Base-by-base conservation (phyloP, 306 rosid genomes). In the Benincasa hispida region DNA sequence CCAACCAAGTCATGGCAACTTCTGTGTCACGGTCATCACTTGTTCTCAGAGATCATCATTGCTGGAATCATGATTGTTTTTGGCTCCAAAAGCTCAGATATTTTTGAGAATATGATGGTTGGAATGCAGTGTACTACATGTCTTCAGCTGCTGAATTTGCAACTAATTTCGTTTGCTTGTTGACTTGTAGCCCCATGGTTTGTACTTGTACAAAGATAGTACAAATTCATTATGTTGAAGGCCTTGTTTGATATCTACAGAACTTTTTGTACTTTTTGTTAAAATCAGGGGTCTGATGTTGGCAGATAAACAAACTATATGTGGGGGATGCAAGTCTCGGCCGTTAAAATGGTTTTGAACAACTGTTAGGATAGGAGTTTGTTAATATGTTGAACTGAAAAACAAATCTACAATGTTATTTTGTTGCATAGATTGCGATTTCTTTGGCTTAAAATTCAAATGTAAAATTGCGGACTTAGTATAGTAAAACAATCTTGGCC, bases 201-300 rank as follows among this genome's bases (percentile, higher is more conserved):
- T 45, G 22, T 47, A 24, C 14, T 70, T 70, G 75, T 70, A 70
- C 76, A 70, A 70, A 47, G 57, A 70, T 48, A 25, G 76, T 47
- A 3, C 76, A 47, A 70, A 70, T 70, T 70, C 58, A 70, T 70
- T 70, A 15, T 48, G 47, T 47, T 70, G 76, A 70, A 45, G 25
- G 19, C 41, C 14, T 45, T 25, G 55, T 42, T 25, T 63, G 72
- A 19, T 63, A 32, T 2, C 21, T 18, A 8, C 8, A 32, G 4
- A 34, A 63, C 48, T 63, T 34, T 19, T 63, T 25, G 24, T 61
- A n/a, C 22, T 15, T 15, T 27, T 15, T 13, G 35, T 14, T 59
- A 12, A 59, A 59, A 12, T 4, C 63, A 58, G 34, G 35, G 63
- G 10, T 58, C 34, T 22, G 13, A 12, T 58, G 27, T 9, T 56